Percentiles rank a stretch among this genome's conserved stretches.
phyloP scores from a whole-genome alignment of 108 stramenopile genomes.

The Skeletonema tropicum region DNA sequence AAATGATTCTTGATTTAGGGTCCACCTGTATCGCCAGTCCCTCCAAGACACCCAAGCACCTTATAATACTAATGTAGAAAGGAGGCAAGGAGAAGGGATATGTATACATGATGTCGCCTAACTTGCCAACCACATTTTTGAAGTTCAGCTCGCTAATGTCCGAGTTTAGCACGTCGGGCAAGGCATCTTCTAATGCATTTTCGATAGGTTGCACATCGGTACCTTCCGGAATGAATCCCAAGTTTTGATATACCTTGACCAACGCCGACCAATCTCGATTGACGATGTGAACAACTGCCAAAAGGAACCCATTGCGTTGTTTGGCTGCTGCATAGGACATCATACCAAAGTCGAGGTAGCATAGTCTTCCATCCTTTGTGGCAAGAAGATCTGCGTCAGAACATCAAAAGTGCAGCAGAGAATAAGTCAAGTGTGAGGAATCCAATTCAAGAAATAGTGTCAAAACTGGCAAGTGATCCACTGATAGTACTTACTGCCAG shows the following conservation, averaged over 20 bases:
- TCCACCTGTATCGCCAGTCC: constrained; percentile 96
- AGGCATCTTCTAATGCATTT: constrained; percentile 81
- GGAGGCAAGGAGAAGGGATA: constrained; percentile 96
- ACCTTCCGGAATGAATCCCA: constrained; percentile 94
- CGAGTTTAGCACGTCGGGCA: constrained; percentile 94
- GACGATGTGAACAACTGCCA: constrained; percentile 96
- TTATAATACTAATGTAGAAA: constrained; percentile 97
- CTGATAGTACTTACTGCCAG: constrained; percentile 50
- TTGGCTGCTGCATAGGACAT: constrained; percentile 87
- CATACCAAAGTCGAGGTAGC: constrained; percentile 97
- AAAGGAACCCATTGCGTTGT: constrained; percentile 93
- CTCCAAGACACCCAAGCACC: constrained; percentile 95
- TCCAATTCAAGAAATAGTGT: constrained; percentile 78
- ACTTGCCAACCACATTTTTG: constrained; percentile 94
- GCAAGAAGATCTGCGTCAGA: constrained; percentile 45
- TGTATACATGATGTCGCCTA: constrained; percentile 97
- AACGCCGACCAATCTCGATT: constrained; percentile 94
- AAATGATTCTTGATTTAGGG: constrained; percentile 87
- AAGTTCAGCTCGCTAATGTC: constrained; percentile 95
- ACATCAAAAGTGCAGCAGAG: background rate
- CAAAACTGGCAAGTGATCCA: constrained; percentile 57
- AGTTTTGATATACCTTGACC: constrained; percentile 78
- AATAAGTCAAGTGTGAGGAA: constrained; percentile 88
- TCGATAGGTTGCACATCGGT: constrained; percentile 90
- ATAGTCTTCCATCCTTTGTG: constrained; percentile 70